Base-by-base conservation (phyloP, 2,329 filamentous ascomycete species). In the Davidsoniella neocaledoniae region DNA sequence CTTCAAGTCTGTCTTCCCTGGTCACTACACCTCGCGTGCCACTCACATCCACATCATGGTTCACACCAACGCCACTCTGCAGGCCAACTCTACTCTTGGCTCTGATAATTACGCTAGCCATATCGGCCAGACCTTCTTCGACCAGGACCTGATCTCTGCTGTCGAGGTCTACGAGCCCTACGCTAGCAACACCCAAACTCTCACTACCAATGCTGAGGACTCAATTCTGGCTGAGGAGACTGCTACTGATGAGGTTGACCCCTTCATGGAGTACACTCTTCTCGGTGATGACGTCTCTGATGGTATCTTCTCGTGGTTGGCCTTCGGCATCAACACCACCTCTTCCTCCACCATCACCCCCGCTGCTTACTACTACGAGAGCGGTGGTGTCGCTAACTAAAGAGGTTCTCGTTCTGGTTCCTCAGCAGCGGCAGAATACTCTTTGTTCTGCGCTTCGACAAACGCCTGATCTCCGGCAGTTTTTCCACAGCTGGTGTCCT, bases 61-160 rank as follows among this genome's bases (percentile, higher is more conserved):
- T 25, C 61, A 63, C 56, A 54, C 54, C 49, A 56, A 59, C 48
- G 60, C 62, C 25, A 60, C 59, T 9, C 57, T 67, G 5, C 63
- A 68, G 43, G 55, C 64, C 43, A 76, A 77, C 63, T 65, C 67
- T 55, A 77, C 73, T 51, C 64, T 75, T 52, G 54, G 54, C 12
- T 60, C 63, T 23, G 70, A 67, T 52, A 66, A 69, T 21, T 66
- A 63, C 29, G 68, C 72, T 43, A 68, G 71, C 2, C 74, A 81
- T 60, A 68, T 79, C 29, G 76, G 77, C n/a, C 77, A 81, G 60
- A 61, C 77, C 53, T 81, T 74, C 66, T 74, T 77, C 59, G 74
- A 78, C 60, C 70, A 76, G 57, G 65, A 66, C 54, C 66, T 78
- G 33, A 68, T 74, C 52, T 54, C 58, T n/a, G 55, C 62, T 17